These are phyloP conservation scores for Xylaria telfairii DNA, from an alignment of 495 filamentous ascomycete species.

Conservation along the genomic window DNA sequence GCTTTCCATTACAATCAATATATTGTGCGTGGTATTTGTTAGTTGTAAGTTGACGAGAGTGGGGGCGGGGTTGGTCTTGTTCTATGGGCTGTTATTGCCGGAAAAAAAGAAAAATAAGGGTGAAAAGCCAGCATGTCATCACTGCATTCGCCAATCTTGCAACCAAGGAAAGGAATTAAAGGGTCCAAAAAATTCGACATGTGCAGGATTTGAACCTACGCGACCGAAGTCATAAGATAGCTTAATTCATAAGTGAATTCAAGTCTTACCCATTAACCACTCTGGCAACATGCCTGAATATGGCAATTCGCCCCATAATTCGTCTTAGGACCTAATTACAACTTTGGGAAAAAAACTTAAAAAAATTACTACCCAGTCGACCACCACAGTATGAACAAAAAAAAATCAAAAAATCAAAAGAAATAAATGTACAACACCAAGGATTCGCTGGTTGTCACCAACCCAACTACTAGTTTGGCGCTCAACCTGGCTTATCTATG, in stretches of 20 bases:
- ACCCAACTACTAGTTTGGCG: constrained; percentile 1
- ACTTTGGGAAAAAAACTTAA: too few species aligned
- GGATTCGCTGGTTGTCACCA: background rate
- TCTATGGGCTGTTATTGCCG: too few species aligned
- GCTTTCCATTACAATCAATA: too few species aligned
- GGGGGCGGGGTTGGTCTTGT: too few species aligned
- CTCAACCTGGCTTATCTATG: constrained; percentile 38
- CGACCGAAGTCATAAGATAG: constrained; percentile 31
- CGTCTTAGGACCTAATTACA: background rate
- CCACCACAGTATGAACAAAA: too few species aligned
- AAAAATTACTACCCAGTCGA: too few species aligned
- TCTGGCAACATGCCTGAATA: constrained; percentile 28
- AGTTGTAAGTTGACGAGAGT: too few species aligned
- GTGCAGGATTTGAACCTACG: constrained; percentile 37
- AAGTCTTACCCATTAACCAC: constrained; percentile 31
- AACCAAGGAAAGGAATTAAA: background rate
- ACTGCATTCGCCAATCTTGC: background rate
- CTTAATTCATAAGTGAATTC: constrained; percentile 26
- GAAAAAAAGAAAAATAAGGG: too few species aligned
- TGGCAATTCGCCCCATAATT: background rate
- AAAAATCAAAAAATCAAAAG: background rate
- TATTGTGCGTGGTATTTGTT: too few species aligned
- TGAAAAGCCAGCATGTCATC: too few species aligned
- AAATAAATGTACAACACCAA: constrained; percentile 3
- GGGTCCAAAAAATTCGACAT: constrained; percentile 24